phyloP scores from a whole-genome alignment of 345 rosid species.

The Populus ilicifolia region DNA sequence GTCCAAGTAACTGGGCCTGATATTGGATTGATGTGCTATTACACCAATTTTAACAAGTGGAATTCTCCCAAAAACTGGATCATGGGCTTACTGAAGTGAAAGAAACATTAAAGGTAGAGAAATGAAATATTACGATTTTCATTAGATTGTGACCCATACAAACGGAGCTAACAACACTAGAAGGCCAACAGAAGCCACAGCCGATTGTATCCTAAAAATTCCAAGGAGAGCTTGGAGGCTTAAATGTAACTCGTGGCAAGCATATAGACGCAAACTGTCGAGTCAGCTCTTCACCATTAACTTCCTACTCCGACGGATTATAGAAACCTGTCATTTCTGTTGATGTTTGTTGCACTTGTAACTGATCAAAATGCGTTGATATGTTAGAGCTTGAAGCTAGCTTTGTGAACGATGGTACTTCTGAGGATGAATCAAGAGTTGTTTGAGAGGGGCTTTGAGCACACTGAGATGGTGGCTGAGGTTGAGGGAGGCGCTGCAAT shows the following conservation, averaged over 20 bases:
- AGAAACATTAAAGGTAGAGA: too few relatives aligned
- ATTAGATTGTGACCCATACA: too few relatives aligned
- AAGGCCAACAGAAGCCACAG: background rate
- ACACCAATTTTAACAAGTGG: background rate
- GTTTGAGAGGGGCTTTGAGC: constrained; percentile 10
- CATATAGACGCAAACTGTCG: constrained; percentile 46
- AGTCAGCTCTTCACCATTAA: constrained; percentile 34
- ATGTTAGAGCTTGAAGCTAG: constrained; percentile 27
- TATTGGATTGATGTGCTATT: background rate
- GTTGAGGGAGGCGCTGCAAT: constrained; percentile 36
- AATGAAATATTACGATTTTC: too few relatives aligned
- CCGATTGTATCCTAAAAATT: background rate
- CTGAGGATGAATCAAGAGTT: constrained; percentile 14
- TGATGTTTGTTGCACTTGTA: background rate
- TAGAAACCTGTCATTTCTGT: constrained; percentile 10
- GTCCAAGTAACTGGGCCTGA: too few relatives aligned
- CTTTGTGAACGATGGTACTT: constrained; percentile 19
- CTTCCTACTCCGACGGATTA: constrained; percentile 20
- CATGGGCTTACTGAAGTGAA: background rate
- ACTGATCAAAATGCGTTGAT: constrained; percentile 27
- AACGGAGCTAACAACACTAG: background rate
- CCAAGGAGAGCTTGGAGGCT: constrained; percentile 27
- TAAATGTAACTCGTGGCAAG: constrained; percentile 37
- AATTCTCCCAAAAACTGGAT: background rate
- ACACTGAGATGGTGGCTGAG: constrained; percentile 15